Conservation (phyloP, 495 filamentous ascomycete species). For the Tuber magnatum region DNA sequence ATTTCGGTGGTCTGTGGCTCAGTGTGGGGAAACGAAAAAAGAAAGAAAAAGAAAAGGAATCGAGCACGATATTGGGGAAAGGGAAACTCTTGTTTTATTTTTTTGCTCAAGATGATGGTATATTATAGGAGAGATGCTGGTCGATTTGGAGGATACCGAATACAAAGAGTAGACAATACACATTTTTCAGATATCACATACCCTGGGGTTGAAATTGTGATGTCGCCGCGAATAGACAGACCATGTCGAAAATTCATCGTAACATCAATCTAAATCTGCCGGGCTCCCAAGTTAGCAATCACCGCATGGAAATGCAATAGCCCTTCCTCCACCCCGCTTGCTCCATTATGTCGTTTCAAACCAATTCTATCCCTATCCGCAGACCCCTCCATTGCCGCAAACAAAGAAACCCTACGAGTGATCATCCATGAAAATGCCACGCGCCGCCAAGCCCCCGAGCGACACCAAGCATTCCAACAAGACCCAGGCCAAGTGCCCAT, state of each 20-base stretch:
- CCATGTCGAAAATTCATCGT: background rate
- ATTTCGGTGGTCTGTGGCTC: too few species aligned
- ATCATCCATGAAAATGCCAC: background rate
- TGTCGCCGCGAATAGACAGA: background rate
- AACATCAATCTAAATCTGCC: background rate
- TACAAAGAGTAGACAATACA: background rate
- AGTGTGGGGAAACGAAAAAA: background rate
- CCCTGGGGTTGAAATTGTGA: background rate
- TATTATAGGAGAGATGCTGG: background rate
- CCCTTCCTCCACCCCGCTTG: background rate
- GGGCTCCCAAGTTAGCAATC: background rate
- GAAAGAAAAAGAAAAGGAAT: background rate
- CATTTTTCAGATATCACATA: background rate
- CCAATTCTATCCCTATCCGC: background rate
- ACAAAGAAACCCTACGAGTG: background rate
- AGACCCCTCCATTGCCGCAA: background rate
- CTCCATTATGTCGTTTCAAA: background rate
- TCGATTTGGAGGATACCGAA: background rate
- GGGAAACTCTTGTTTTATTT: background rate
- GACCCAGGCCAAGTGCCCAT: background rate
- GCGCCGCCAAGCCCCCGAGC: background rate
- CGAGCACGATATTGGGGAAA: background rate
- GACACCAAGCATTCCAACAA: background rate
- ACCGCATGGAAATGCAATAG: background rate
- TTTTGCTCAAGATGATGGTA: background rate